Base-by-base conservation (phyloP, 768 basidiomycete species). In the Butyriboletus loyo region DNA sequence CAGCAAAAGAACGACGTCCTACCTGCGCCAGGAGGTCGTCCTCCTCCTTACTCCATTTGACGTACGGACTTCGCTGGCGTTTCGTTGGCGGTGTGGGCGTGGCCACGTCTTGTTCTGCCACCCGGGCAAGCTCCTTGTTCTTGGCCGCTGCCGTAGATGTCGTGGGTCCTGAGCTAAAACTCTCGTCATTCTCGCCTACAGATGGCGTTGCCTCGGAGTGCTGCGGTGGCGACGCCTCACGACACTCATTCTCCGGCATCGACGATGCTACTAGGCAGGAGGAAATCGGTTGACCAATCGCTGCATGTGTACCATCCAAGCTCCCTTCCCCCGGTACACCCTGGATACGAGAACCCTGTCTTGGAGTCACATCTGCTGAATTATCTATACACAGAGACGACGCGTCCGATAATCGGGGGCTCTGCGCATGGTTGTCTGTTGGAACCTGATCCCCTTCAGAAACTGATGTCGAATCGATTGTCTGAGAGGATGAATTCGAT, bases 41-140 rank as follows among this genome's bases (percentile, higher is more conserved):
- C 46, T 75, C 75, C 50, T 75, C 73, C 46, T 70, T 75, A 22
- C 65, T 75, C 73, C 75, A 75, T 44, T 75, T 75, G 44, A 73
- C 60, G 48, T 76, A 76, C 9, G 75, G 72, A 50, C 71, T 75
- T 30, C 73, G 62, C 38, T 67, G 68, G 43, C 74, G 64, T 48
- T 67, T 72, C 15, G 50, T 57, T n/a, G 70, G 56, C 22, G 61
- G 63, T 17, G 60, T 62, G 7, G 32, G 17, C n/a, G 13, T 21
- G 7, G 37, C 7, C 5, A 4, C 22, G 36, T 69, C 72, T 28
- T 67, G 72, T 14, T 72, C 73, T 1, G 57, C 63, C 31, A 69
- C 65, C 21, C 67, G 61, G 2, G 21, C 35, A 22, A 67, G 54
- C 2, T 58, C 62, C 54, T 61, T 69, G 44, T 61, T 63, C 45